Percentiles rank a stretch among this genome's conserved stretches.
These are phyloP conservation scores for Theileria parva DNA, from an alignment of 169 alveolate genomes.

Conservation along the genomic window DNA sequence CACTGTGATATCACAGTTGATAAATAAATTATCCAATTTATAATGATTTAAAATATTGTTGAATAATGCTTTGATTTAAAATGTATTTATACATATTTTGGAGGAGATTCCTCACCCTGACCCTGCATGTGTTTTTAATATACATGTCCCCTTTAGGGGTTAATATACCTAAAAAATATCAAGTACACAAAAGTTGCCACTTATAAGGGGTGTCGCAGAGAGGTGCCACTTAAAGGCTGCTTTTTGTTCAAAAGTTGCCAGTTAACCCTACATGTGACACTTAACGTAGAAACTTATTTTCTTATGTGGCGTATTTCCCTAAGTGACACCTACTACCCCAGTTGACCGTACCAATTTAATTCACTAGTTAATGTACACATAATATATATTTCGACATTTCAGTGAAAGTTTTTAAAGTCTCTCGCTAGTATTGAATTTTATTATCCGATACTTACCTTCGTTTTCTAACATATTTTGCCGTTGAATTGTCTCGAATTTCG, in stretches of 20 bases:
- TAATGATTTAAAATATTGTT: too few relatives aligned
- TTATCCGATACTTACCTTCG: background rate
- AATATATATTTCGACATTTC: background rate
- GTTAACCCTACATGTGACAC: background rate
- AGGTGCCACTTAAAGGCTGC: too few relatives aligned
- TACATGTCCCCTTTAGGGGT: too few relatives aligned
- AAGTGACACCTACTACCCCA: slow-evolving; percentile 1
- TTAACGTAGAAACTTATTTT: background rate
- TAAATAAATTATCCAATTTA: too few relatives aligned
- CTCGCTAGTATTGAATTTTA: background rate
- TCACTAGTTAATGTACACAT: background rate
- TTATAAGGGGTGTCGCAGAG: too few relatives aligned
- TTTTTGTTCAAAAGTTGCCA: background rate
- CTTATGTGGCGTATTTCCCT: background rate
- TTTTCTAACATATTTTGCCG: background rate
- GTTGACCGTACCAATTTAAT: background rate
- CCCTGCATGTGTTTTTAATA: too few relatives aligned
- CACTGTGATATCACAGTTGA: too few relatives aligned
- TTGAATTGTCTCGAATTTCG: background rate
- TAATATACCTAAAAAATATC: too few relatives aligned
- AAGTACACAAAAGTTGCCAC: too few relatives aligned
- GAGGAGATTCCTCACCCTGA: too few relatives aligned
- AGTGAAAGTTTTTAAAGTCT: background rate
- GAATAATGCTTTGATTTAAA: too few relatives aligned
- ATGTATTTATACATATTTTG: too few relatives aligned